Evolutionary conservation across 305 asterid genomes (phyloP), one percentile per base, ranked within the genome.

Genomic region (Coffea humblotiana): DNA sequence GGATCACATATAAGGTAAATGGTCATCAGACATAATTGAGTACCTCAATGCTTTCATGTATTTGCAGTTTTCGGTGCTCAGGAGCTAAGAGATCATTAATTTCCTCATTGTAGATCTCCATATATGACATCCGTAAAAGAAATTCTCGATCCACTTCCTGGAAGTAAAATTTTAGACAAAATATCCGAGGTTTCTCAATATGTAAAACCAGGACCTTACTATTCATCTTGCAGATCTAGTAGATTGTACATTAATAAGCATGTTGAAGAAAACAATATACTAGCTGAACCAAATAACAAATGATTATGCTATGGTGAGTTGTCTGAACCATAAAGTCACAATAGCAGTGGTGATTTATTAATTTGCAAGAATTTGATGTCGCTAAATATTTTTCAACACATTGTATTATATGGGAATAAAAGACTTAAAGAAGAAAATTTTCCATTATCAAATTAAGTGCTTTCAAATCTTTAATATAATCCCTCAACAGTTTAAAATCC

Each of bases 31-130:
- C 3, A 11, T 66, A 27, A 18, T 49, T 18, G 13, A 63, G 52
- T 89, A 95, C 99, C 96, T 95, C 99, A 64, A 92, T 82, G 78
- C 97, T 93, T 86, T 94, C 99, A 88, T 95, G 99, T 83, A 95
- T 92, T 86, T 95, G 97, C 80, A 94, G 84, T 80, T 86, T 94
- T 65, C 96, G 90, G 78, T 94, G 94, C 86, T 94, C 97, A n/a
- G 97, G 99, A 69, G 91, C 99, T 85, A 95, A 83, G 86, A 95
- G 84, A 85, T 95, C 99, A 89, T 95, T 95, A 81, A 95, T 91
- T 81, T 95, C 99, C 88, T 95, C 99, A 73, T 95, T 95, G 86
- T 94, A 95, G 69, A 95, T 95, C 86, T 95, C 99, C 97, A 94
- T 88, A 75, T 95, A 94, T 25, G 97, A 95, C 99, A 95, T 95